These are phyloP conservation scores for Phytophthora chlamydospora DNA, from an alignment of 352 stramenopile genomes.

Conservation along the genomic window DNA sequence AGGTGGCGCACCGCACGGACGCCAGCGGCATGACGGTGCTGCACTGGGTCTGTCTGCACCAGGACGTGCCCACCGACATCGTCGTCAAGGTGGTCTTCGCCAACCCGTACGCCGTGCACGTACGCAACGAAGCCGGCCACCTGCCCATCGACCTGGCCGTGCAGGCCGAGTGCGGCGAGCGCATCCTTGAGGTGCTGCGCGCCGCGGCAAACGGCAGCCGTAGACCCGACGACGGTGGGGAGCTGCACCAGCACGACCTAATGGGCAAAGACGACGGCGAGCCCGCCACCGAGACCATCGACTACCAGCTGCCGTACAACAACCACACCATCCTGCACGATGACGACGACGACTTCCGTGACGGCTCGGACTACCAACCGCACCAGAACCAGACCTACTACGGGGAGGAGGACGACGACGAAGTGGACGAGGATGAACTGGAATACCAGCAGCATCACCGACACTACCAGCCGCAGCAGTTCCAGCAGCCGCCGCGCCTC, in stretches of 20 bases:
- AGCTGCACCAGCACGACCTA: constrained; percentile 33
- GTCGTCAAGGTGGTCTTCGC: constrained; percentile 84
- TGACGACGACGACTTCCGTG: constrained; percentile 29
- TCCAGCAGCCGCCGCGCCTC: constrained; percentile 29
- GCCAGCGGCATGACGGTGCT: constrained; percentile 78
- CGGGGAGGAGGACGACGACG: constrained; percentile 32
- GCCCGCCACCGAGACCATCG: constrained; percentile 42
- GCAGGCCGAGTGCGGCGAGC: constrained; percentile 76
- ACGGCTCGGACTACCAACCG: constrained; percentile 39
- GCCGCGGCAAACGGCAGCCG: constrained; percentile 50
- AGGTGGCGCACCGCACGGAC: constrained; percentile 65
- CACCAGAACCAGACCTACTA: constrained; percentile 50
- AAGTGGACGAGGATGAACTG: constrained; percentile 39
- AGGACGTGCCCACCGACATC: constrained; percentile 72
- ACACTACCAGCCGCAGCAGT: constrained; percentile 36
- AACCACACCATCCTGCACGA: constrained; percentile 44
- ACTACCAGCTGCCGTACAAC: constrained; percentile 48
- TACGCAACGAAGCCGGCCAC: constrained; percentile 78
- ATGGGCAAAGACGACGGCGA: constrained; percentile 41
- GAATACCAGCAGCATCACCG: constrained; percentile 46
- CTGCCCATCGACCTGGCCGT: constrained; percentile 76
- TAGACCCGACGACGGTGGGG: constrained; percentile 27
- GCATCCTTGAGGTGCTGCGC: constrained; percentile 73
- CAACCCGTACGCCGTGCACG: constrained; percentile 73
- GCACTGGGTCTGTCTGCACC: constrained; percentile 84